Evolutionary conservation across 225 moss, liverwort and hornwort genomes (phyloP).

Genomic region (Takakia lepidozioides): DNA sequence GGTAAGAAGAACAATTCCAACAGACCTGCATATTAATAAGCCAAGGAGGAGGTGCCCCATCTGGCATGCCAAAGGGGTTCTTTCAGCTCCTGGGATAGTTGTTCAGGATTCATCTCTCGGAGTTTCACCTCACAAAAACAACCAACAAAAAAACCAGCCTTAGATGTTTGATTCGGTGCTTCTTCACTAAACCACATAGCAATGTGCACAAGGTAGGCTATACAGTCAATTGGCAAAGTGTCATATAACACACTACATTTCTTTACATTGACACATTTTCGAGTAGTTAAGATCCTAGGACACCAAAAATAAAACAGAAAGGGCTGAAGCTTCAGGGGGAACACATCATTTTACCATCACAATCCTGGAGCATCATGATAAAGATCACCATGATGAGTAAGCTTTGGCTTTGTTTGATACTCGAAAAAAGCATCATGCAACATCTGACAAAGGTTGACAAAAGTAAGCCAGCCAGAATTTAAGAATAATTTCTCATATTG

Average conservation of each 20-base stretch:
- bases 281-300: background rate
- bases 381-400: conserved; percentile 95
- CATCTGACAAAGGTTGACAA: conserved; percentile 36
- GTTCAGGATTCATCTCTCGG: conserved; percentile 98
- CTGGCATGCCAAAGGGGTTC: conserved; percentile 95
- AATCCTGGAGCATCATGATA: too few species aligned
- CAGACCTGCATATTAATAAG: conserved; percentile 99
- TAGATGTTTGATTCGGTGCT: background rate
- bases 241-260: too few species aligned
- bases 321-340: too few species aligned
- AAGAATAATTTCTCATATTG: too few species aligned
- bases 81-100: conserved; percentile 83
- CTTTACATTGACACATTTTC: background rate
- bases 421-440: conserved; percentile 99
- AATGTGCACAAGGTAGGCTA: background rate
- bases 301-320: too few species aligned
- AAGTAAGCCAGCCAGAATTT: too few species aligned
- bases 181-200: background rate
- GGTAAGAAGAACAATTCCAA: too few species aligned
- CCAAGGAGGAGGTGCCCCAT: conserved; percentile 97
- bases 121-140: conserved; percentile 66
- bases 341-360: too few species aligned
- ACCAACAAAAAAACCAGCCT: background rate
- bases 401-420: too few species aligned
- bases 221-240: too few species aligned